These are phyloP conservation scores for Citrus unshiu DNA, from an alignment of 345 rosid genomes.

Conservation along the genomic window DNA sequence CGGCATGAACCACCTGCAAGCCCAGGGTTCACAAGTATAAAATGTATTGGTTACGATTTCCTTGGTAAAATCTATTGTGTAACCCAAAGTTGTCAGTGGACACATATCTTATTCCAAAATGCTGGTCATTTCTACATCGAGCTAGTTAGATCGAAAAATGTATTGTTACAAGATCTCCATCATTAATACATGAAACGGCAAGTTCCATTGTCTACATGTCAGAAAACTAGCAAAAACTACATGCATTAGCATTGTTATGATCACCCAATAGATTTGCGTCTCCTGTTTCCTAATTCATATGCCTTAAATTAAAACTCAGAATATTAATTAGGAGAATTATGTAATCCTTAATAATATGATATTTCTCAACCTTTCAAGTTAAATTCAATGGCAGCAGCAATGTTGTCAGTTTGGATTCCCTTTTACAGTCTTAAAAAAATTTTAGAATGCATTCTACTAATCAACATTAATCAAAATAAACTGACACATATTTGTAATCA, in stretches of 20 bases:
- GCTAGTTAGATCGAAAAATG: not conserved
- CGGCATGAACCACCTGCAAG: conserved; percentile 65
- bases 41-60: not conserved
- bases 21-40: not conserved
- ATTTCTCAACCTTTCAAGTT: not conserved
- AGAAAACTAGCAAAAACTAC: too few relatives aligned
- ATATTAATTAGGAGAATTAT: too few relatives aligned
- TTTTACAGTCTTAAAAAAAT: not conserved
- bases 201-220: not conserved
- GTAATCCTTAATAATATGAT: too few relatives aligned
- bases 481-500: not conserved
- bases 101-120: not conserved
- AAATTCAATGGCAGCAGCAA: too few relatives aligned
- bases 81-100: not conserved
- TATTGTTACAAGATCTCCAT: not conserved
- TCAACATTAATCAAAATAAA: not conserved
- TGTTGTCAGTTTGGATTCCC: not conserved
- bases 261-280: not conserved
- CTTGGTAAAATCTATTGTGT: not conserved
- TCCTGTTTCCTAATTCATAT: not conserved
- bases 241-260: not conserved
- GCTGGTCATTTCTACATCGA: not conserved
- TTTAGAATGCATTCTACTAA: not conserved
- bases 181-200: not conserved
- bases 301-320: not conserved